Evolutionary conservation across 2,329 filamentous ascomycete species (phyloP).

Genomic region (Fusarium nanum): DNA sequence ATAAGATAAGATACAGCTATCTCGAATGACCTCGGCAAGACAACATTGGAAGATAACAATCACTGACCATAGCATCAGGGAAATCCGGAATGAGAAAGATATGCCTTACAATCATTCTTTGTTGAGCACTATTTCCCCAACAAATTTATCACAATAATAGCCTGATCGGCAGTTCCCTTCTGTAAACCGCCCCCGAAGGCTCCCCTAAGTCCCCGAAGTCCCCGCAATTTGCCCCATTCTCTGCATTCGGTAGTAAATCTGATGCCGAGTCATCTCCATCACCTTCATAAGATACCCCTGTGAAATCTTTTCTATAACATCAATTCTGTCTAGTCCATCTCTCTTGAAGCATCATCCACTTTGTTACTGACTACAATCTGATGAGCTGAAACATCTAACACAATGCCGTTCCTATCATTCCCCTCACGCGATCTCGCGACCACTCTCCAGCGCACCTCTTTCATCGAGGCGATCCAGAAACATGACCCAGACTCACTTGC

Average conservation of each 20-base stretch:
- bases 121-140: neutral
- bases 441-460: conserved; percentile 2
- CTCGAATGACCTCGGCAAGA: neutral
- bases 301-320: neutral
- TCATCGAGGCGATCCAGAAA: conserved; percentile 6
- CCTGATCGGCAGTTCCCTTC: neutral
- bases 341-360: rapidly evolving
- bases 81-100: no score
- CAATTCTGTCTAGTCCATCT: neutral
- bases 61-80: rapidly evolving
- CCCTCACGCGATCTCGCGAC: neutral
- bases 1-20: neutral
- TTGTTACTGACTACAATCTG: no score
- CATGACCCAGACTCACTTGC: neutral
- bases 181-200: neutral
- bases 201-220: neutral
- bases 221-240: neutral
- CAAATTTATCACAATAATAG: neutral
- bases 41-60: neutral
- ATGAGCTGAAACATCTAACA: neutral
- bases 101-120: neutral
- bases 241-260: neutral
- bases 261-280: neutral
- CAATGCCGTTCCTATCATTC: neutral
- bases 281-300: neutral